phyloP scores from a whole-genome alignment of 306 rosid species.

The Citrullus mucosospermus region DNA sequence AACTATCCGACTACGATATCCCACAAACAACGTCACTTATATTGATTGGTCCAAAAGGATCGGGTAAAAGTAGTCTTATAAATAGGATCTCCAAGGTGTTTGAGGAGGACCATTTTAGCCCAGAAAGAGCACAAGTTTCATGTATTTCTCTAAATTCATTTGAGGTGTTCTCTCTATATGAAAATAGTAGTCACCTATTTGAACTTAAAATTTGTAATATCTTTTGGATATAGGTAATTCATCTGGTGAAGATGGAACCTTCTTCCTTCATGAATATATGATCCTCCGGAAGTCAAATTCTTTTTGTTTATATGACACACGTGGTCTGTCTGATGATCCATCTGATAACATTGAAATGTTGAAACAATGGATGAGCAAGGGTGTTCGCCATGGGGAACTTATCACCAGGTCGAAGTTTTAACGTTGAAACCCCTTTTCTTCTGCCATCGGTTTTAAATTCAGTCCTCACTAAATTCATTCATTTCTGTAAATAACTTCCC shows the following conservation, averaged over 20 bases:
- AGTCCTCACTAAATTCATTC: conserved; percentile 9
- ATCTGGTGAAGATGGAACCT: conserved; percentile 55
- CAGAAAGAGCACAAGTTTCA: conserved; percentile 82
- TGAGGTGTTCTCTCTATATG: not conserved
- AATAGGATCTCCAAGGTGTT: conserved; percentile 64
- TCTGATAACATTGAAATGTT: conserved; percentile 32
- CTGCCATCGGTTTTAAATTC: not conserved
- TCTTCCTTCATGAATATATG: conserved; percentile 75
- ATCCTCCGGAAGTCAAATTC: conserved; percentile 55
- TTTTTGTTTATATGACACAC: conserved; percentile 70
- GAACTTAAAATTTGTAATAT: not conserved
- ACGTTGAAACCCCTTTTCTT: conserved; percentile 3
- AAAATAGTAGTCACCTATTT: not conserved
- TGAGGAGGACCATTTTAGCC: conserved; percentile 46
- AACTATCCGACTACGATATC: conserved; percentile 46
- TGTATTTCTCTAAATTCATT: conserved; percentile 24
- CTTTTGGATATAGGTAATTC: conserved; percentile 42
- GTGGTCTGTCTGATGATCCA: conserved; percentile 43
- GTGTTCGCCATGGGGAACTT: conserved; percentile 60
- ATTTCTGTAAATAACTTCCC: conserved; percentile 22
- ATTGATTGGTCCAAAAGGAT: conserved; percentile 71
- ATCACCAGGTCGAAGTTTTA: conserved; percentile 47
- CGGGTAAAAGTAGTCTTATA: conserved; percentile 86
- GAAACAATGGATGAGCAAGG: conserved; percentile 63
- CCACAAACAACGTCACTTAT: conserved; percentile 59